A percentile compares a stretch with the other conserved stretches of the same genome.
phyloP scores from a whole-genome alignment of 164 flowering plant genomes.

The Vitis cinerea region DNA sequence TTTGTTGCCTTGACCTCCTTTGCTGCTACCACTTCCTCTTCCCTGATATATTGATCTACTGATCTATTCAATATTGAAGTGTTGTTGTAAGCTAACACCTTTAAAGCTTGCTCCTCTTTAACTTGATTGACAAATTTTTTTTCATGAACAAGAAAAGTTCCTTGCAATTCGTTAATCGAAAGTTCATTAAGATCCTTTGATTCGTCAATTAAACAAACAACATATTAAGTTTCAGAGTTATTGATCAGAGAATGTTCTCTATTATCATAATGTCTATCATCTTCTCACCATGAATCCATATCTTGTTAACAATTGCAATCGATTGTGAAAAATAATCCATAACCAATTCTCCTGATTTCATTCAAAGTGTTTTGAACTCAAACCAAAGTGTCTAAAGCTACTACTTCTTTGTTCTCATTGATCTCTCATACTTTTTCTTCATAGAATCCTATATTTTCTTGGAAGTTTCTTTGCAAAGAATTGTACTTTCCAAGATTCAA shows the following conservation, averaged over 20 bases:
- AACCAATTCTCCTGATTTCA: constrained; percentile 6
- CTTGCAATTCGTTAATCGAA: constrained; percentile 19
- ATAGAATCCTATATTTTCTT: constrained; percentile 22
- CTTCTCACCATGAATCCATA: constrained; percentile 20
- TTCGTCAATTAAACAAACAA: constrained; percentile 25
- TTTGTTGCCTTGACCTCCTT: constrained; percentile 7
- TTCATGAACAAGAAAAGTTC: constrained; percentile 26
- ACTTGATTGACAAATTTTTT: constrained; percentile 10
- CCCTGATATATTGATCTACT: not conserved
- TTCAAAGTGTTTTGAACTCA: constrained; percentile 1
- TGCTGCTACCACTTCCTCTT: constrained; percentile 14
- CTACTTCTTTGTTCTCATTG: constrained; percentile 12
- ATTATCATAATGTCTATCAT: constrained; percentile 17
- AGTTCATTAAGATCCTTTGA: constrained; percentile 8
- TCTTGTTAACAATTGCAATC: constrained; percentile 13
- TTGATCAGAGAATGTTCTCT: constrained; percentile 17
- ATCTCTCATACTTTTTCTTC: constrained; percentile 19
- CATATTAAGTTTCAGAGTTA: constrained; percentile 19
- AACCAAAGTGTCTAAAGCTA: constrained; percentile 13
- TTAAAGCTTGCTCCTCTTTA: constrained; percentile 19
- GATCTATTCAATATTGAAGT: not conserved
- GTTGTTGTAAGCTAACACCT: constrained; percentile 14
- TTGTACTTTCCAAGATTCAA: constrained; percentile 17
- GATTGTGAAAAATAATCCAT: constrained; percentile 11
- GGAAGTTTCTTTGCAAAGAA: constrained; percentile 21